Conservation (phyloP, 768 basidiomycete species). For the Boletus sensibilis region DNA sequence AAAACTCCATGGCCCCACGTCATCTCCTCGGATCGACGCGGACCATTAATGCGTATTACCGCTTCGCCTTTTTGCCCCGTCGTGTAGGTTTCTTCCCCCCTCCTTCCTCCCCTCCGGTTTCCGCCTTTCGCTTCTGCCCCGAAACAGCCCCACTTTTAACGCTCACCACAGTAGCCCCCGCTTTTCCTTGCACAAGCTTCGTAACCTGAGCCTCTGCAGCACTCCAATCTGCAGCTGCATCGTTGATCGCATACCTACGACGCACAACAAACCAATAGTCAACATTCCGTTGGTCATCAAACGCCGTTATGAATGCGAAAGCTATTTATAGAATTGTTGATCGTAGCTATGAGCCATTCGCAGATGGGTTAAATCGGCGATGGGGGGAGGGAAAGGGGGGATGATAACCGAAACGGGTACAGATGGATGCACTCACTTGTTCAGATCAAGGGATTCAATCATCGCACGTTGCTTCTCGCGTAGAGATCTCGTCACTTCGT, state of each 20-base stretch:
- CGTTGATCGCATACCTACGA: conserved; percentile 72
- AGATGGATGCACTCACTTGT: conserved; percentile 58
- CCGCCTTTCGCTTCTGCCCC: conserved; percentile 61
- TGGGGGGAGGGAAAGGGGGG: neutral
- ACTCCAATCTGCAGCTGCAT: conserved; percentile 68
- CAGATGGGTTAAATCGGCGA: conserved; percentile 7
- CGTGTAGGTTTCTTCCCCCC: conserved; percentile 50
- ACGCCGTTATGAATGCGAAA: neutral
- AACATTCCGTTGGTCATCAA: neutral
- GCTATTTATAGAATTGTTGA: neutral
- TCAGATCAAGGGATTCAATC: conserved; percentile 84
- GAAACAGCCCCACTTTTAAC: conserved; percentile 49
- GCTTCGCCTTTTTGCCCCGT: conserved; percentile 42
- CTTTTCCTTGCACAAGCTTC: conserved; percentile 41
- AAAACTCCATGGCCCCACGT: neutral
- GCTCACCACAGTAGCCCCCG: conserved; percentile 72
- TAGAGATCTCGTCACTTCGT: conserved; percentile 52
- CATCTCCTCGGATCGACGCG: conserved; percentile 2
- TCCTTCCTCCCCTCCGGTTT: conserved; percentile 31
- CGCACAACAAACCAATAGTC: neutral
- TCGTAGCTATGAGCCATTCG: neutral
- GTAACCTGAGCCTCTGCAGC: conserved; percentile 72
- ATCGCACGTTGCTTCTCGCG: conserved; percentile 80
- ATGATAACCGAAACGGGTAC: neutral
- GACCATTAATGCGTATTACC: conserved; percentile 12